Evolutionary conservation across 1,139 yeast genomes (phyloP), one percentile per base, ranked within the genome.

Genomic region (Yamadazyma oceani): DNA sequence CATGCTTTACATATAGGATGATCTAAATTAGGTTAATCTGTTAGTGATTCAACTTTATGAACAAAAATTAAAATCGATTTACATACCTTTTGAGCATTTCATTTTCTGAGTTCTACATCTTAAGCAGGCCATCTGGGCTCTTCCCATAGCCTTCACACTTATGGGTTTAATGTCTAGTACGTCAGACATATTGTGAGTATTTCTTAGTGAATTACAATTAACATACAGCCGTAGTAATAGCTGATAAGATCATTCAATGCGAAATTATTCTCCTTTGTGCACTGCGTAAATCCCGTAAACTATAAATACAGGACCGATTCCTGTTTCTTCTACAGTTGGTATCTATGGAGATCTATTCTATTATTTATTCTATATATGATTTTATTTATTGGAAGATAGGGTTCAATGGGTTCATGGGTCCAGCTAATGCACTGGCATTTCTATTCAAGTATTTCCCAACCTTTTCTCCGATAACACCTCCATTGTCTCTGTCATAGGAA

Each of bases 401-500:
- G 26, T 42, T 36, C 12, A 42, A 23, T 22, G 35, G 38, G 3
- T 26, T 30, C 14, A 38, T 25, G 4, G 46, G 55, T 2, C 58
- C 57, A n/a, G 51, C 47, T 24, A 55, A 38, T 3, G 42, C 21
- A n/a, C 57, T 52, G 3, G 40, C 32, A 2, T 50, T 55, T 46
- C 66, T 55, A 38, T 50, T 55, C 24, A 60, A 31, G 33, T 57
- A 60, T n/a, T 33, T 32, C 2, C 66, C 66, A 27, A 34, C 50
- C 26, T 50, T 43, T 9, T 33, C 35, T 28, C 50, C 52, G 12
- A 43, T 28, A 8, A 54, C 43, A 2, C 57, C 64, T 12, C 62
- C 60, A 36, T 54, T 50, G 26, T 62, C 69, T 37, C 63, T 55
- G 34, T 65, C 64, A 53, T 52, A 69, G 19, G 63, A 60, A 3